Base-by-base conservation (phyloP, 805 yeast genomes). In the Nakazawaea pomicola region DNA sequence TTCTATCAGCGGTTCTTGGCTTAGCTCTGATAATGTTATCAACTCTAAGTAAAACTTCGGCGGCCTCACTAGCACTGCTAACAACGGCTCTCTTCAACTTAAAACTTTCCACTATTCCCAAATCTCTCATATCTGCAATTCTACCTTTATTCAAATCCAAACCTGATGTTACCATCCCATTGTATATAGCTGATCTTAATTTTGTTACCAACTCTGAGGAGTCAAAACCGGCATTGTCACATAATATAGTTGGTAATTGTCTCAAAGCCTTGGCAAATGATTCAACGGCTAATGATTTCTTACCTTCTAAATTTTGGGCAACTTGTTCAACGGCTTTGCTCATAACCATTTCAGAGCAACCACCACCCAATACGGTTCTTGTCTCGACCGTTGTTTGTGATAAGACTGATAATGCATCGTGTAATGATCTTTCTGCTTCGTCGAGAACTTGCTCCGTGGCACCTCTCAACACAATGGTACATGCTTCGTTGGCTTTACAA, bases 381-480 rank as follows among this genome's bases (percentile, higher is more conserved):
- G 97, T 86, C 55, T 88, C 95, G 50, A 74, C 80, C 1, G 96
- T 91, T 14, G 98, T 93, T 64, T 93, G 98, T 1, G 96, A 86
- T 41, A 93, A 71, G 10, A 93, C 99, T 2, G 96, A 87, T 47
- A 93, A 71, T 2, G 99, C 98, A 64, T 93, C 99, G 56, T 93
- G 99, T 45, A 93, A 68, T 0, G 97, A 91, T 65, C 99, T 78
- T 62, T 93, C 99, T 19, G 95, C 96, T 68, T 93, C 99, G 41
- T 95, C 96, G 56, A 93, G 82, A 29, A 93, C 95, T 70, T 93
- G 99, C 56, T 91, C 97, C 18, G 98, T 96, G 49, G 99, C 98
- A 50, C 99, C 99, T 61, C 99, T 78, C 51, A 93, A 68, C 19
- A 93, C 95, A 54, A 93, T 80, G 2, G 97, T 89, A 70, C 99